Percentiles rank a stretch among this genome's conserved stretches.
These are phyloP conservation scores for Cercophora scortea DNA, from an alignment of 495 filamentous ascomycete genomes.

Conservation along the genomic window DNA sequence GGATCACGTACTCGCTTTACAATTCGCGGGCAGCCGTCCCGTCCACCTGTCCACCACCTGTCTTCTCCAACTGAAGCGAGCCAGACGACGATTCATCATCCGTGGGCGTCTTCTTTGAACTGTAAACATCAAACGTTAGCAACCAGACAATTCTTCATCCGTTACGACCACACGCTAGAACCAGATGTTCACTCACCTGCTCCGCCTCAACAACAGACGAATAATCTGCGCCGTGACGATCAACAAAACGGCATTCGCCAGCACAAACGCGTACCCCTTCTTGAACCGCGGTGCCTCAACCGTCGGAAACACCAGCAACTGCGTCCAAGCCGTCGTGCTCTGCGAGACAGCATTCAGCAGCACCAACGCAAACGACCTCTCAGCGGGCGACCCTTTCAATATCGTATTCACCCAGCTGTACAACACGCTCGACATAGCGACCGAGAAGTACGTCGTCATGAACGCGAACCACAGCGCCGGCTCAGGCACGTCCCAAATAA, in stretches of 20 bases:
- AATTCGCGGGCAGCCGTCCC: too few relatives aligned
- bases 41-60: too few relatives aligned
- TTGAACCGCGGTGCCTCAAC: slow-evolving; percentile 32
- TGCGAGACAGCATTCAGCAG: slow-evolving; percentile 25
- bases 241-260: slow-evolving; percentile 38
- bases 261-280: slow-evolving; percentile 41
- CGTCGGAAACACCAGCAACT: slow-evolving; percentile 32
- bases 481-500: slow-evolving; percentile 39
- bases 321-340: slow-evolving; percentile 28
- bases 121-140: too few relatives aligned
- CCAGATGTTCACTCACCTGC: slow-evolving; percentile 14
- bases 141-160: too few relatives aligned
- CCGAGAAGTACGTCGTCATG: slow-evolving; percentile 19
- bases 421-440: slow-evolving; percentile 26
- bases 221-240: slow-evolving; percentile 32
- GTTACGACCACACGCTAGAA: too few relatives aligned
- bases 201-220: slow-evolving; percentile 16
- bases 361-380: slow-evolving; percentile 22
- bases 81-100: too few relatives aligned
- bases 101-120: too few relatives aligned
- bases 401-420: slow-evolving; percentile 27
- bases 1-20: too few relatives aligned
- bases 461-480: slow-evolving; percentile 42
- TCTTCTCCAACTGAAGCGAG: too few relatives aligned
- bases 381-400: slow-evolving; percentile 18